Base-by-base conservation (phyloP, 768 basidiomycete genomes). In the Baorangia bicolor region DNA sequence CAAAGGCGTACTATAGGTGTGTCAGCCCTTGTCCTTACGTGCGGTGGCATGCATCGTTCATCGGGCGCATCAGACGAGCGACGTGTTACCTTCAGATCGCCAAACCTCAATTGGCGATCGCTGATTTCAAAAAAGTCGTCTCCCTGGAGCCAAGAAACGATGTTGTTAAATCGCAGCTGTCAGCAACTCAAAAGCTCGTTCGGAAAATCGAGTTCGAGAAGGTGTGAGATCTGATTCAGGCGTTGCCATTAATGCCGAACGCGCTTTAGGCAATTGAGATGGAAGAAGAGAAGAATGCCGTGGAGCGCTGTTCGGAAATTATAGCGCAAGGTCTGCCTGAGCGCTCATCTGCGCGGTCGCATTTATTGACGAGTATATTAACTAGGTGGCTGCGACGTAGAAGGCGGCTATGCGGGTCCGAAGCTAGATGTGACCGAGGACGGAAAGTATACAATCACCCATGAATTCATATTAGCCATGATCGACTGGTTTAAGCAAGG, bases 161-260 rank as follows among this genome's bases (percentile, higher is more conserved):
- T 30, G 74, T 84, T 12, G 90, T 94, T 11, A 83, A 86, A 53
- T 75, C 81, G 34, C 95, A 98, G 71, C 73, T 98, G 63, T 81
- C 85, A 18, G 83, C 90, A 34, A 97, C 97, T 2, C 90, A 93
- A 68, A 99, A 98, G 74, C 81, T 98, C 45, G 82, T 96, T 49
- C 81, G 92, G 37, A 86, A 86, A 67, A 89, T 92, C 58, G 92
- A 94, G 64, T 96, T 96, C 62, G 94, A 97, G 72, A 95, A 94
- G 81, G 92, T 87, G 28, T 35, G 73, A 61, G 12, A 31, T 34
- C 7, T 14, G 12, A 16, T 33, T 25, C 13, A 18, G 30, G 30
- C 33, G 31, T 40, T 58, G 12, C 20, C 23, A 27, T 46, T 38
- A 38, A 38, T 59, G 20, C 37, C 21, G 33, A 53, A 52, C 46